Conservation (phyloP, 2,329 filamentous ascomycete genomes). For the Neonectria coccinea region DNA sequence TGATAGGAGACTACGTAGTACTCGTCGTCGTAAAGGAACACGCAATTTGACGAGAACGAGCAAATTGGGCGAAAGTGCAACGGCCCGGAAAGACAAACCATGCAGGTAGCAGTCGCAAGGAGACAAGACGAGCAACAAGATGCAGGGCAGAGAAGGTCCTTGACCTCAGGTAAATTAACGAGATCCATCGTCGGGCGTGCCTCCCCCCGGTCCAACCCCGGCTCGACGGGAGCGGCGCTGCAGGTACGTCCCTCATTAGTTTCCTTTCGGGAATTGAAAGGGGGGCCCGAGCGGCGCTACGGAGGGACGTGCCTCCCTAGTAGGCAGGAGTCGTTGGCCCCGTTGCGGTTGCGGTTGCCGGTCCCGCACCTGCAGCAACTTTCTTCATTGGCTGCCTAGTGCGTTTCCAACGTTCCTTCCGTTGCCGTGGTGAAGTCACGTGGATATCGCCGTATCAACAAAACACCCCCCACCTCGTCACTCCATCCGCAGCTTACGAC, state of each 20-base stretch:
- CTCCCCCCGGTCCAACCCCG: not conserved
- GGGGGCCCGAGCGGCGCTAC: not conserved
- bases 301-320: not conserved
- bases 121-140: not conserved
- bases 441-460: slow-evolving; percentile 44
- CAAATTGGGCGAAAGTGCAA: not conserved
- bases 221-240: not conserved
- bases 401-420: slow-evolving; percentile 18
- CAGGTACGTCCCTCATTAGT: slow-evolving; percentile 16
- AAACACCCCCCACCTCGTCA: slow-evolving; percentile 29
- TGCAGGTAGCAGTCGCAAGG: not conserved
- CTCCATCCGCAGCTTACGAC: slow-evolving; percentile 9
- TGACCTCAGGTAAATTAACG: slow-evolving; percentile 15
- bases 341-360: slow-evolving; percentile 21
- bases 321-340: not conserved
- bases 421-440: slow-evolving; percentile 53
- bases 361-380: slow-evolving; percentile 16
- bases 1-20: not conserved
- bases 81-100: not conserved
- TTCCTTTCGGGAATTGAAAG: not conserved
- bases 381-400: slow-evolving; percentile 4
- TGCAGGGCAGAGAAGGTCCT: slow-evolving; percentile 6
- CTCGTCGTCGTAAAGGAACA: not conserved
- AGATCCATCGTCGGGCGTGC: slow-evolving; percentile 16
- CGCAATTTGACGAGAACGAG: not conserved